Percentiles rank a stretch among this genome's conserved stretches.
phyloP scores from a whole-genome alignment of 441 rosid species.

The Arabidopsis hybrid region DNA sequence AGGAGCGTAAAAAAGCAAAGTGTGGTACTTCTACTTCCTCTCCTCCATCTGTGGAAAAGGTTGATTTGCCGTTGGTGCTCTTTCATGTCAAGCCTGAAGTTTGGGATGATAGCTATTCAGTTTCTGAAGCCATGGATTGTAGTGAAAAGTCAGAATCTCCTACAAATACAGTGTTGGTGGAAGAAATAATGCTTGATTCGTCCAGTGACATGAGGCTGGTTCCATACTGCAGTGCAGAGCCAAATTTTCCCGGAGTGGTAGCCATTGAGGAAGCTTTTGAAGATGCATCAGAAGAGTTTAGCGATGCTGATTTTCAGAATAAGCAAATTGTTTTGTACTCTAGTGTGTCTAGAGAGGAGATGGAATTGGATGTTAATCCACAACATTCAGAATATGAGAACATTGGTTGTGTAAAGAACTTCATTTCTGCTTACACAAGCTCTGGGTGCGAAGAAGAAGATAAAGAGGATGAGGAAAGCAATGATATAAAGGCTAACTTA shows the following conservation, averaged over 20 bases:
- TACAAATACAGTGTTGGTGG: constrained; percentile 28
- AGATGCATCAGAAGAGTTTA: constrained; percentile 25
- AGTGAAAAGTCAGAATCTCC: constrained; percentile 42
- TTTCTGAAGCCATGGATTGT: constrained; percentile 42
- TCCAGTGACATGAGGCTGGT: constrained; percentile 25
- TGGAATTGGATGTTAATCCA: constrained; percentile 30
- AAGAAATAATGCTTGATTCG: constrained; percentile 38
- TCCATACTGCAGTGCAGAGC: constrained; percentile 37
- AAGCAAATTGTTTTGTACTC: constrained; percentile 37
- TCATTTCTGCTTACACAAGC: constrained; percentile 21
- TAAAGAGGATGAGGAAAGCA: constrained; percentile 42
- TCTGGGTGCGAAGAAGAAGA: constrained; percentile 35
- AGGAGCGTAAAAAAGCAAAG: constrained; percentile 42
- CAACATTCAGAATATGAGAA: constrained; percentile 40
- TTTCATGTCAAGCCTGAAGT: constrained; percentile 51
- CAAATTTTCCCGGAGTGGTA: not conserved
- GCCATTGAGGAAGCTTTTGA: constrained; percentile 2
- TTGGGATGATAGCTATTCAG: constrained; percentile 49
- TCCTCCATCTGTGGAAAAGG: constrained; percentile 38
- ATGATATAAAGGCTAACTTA: constrained; percentile 24
- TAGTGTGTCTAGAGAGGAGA: constrained; percentile 49
- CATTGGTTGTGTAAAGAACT: constrained; percentile 34
- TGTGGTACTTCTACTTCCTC: constrained; percentile 24
- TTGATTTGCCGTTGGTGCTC: constrained; percentile 34
- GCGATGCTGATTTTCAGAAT: constrained; percentile 36